Base-by-base conservation (phyloP, 495 filamentous ascomycete genomes). In the Chaetomium cochliodes region DNA sequence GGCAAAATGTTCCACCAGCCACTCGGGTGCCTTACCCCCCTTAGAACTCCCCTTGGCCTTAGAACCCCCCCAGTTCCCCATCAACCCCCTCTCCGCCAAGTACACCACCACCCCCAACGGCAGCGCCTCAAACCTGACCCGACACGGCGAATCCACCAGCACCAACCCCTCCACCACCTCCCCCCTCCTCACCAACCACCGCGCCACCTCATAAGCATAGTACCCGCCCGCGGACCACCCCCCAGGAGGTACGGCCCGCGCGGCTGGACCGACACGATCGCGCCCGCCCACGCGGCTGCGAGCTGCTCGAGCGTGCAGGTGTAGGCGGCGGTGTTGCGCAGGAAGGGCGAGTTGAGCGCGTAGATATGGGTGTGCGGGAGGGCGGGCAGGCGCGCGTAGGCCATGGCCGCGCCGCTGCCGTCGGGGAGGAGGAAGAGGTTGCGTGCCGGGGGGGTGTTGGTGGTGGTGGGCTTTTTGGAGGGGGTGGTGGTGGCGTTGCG, bases 361-460 rank as follows among this genome's bases (percentile, higher is more conserved):
- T 50, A 50, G 46, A 50, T 50, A 20, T 20, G 18, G n/a, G 18
- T n/a, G 20, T 50, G 16, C 1, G 46, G 46, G 20, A 50, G 46
- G 1, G 46, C 46, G 16, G 46, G 46, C 3, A 50, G 16, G n/a
- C 46, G 46, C 8, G 46, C 46, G 20, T 50, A 50, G 46, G 46
- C 46, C n/a, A 23, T 50, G 46, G 46, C 46, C 3, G 46, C 46
- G 20, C 46, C 46, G 20, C 46, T 50, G 46, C 46, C 46, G 46
- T 50, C 46, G 8, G 46, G 46, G 46, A 50, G 46, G 46, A 50
- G 46, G 20, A 50, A 50, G 46, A 50, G 46, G 46, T 50, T 47
- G 44, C 44, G 44, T 5, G 44, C 4, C 2, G 15, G 44, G 33
- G 33, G 3, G 33, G 33, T 5, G 5, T 44, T 44, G 41, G 41